A percentile compares a stretch with the other conserved stretches of the same genome.
These are phyloP conservation scores for Scheffersomyces spartinae DNA, from an alignment of 805 yeast genomes.

Conservation along the genomic window DNA sequence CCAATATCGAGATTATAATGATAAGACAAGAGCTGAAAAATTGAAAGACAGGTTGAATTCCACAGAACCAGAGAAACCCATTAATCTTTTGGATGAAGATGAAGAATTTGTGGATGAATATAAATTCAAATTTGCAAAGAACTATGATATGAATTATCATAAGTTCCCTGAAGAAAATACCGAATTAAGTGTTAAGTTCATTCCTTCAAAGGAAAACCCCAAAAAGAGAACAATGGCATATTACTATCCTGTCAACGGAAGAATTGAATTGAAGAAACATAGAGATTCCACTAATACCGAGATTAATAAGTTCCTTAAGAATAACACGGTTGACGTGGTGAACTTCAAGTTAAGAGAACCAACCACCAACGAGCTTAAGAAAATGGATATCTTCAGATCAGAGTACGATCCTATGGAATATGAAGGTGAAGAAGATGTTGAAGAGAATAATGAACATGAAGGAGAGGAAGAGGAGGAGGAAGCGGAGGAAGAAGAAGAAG, in stretches of 20 bases:
- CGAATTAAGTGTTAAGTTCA: conserved; percentile 59
- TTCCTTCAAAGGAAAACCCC: conserved; percentile 16
- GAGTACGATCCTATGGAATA: conserved; percentile 72
- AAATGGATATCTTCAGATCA: conserved; percentile 58
- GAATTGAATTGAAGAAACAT: conserved; percentile 74
- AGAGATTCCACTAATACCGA: conserved; percentile 53
- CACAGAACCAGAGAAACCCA: conserved; percentile 33
- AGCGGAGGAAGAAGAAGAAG: conserved; percentile 11
- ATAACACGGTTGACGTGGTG: conserved; percentile 48
- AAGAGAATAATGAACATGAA: conserved; percentile 22
- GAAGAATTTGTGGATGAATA: conserved; percentile 27
- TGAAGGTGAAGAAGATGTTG: conserved; percentile 49
- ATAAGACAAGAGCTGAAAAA: conserved; percentile 11
- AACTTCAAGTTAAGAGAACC: conserved; percentile 61
- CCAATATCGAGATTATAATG: conserved; percentile 13
- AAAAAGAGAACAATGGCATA: conserved; percentile 46
- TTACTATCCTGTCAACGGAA: conserved; percentile 69
- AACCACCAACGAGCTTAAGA: conserved; percentile 53
- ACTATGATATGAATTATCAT: conserved; percentile 61
- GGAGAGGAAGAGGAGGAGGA: conserved; percentile 12
- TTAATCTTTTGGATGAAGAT: conserved; percentile 32
- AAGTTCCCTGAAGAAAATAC: conserved; percentile 36
- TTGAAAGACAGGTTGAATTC: conserved; percentile 20
- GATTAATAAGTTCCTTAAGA: conserved; percentile 42
- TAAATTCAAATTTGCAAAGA: conserved; percentile 56